These are phyloP conservation scores for Thecaphora thlaspeos DNA, from an alignment of 1,284 basidiomycete species.

Conservation along the genomic window DNA sequence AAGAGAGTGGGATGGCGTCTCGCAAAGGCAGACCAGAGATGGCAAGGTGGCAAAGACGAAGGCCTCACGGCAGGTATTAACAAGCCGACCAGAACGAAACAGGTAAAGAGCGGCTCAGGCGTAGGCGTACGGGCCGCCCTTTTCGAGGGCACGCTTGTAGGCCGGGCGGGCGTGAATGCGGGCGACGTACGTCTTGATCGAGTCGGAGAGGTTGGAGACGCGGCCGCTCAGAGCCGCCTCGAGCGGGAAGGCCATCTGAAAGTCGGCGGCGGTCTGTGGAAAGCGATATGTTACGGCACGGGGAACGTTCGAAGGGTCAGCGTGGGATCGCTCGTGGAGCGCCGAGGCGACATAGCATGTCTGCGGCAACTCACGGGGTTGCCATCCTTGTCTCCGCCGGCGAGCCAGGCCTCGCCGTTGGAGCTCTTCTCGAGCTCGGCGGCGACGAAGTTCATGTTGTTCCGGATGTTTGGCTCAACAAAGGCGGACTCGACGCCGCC, in stretches of 20 bases:
- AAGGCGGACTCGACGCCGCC: constrained; percentile 28
- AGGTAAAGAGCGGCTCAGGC: constrained; percentile 6
- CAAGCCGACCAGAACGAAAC: too few relatives aligned
- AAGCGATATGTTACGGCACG: too few relatives aligned
- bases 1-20: too few relatives aligned
- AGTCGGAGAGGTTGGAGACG: constrained; percentile 23
- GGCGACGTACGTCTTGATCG: constrained; percentile 47
- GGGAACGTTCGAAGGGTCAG: too few relatives aligned
- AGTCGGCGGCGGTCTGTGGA: constrained; percentile 46
- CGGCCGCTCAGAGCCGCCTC: constrained; percentile 45
- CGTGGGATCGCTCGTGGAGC: too few relatives aligned
- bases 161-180: constrained; percentile 48
- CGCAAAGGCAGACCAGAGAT: too few relatives aligned
- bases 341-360: not conserved
- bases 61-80: too few relatives aligned
- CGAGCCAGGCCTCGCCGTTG: constrained; percentile 44
- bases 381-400: constrained; percentile 53
- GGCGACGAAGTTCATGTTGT: constrained; percentile 34
- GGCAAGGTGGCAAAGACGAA: too few relatives aligned
- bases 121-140: constrained; percentile 48
- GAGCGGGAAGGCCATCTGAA: constrained; percentile 54
- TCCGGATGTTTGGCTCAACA: constrained; percentile 45
- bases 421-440: constrained; percentile 30
- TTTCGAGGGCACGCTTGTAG: constrained; percentile 47
- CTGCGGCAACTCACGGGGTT: constrained; percentile 43